phyloP scores from a whole-genome alignment of 2,329 filamentous ascomycete species.

The Leptographium wingfieldii region DNA sequence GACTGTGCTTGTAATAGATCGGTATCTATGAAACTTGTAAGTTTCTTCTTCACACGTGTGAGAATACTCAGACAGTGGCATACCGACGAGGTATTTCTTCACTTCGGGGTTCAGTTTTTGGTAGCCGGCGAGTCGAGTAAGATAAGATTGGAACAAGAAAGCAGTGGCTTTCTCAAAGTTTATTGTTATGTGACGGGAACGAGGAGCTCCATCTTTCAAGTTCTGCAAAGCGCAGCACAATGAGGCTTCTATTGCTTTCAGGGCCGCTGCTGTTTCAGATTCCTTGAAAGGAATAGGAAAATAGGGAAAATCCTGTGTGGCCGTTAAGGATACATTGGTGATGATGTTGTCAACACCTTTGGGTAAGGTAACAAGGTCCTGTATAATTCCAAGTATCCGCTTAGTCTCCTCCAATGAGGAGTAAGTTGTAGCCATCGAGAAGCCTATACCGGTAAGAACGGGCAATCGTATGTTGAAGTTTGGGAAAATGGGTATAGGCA shows the following conservation, averaged over 20 bases:
- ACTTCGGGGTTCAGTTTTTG: constrained; percentile 33
- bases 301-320: constrained; percentile 12
- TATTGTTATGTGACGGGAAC: constrained; percentile 18
- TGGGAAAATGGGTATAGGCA: background rate
- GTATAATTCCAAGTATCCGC: constrained; percentile 14
- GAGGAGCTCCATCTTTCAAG: constrained; percentile 38
- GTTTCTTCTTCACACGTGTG: constrained; percentile 4
- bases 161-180: constrained; percentile 39
- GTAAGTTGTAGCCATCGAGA: constrained; percentile 1
- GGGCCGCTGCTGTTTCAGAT: constrained; percentile 7
- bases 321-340: constrained; percentile 4
- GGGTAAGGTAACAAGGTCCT: constrained; percentile 1
- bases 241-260: constrained; percentile 32
- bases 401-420: constrained; percentile 10
- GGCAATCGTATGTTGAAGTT: background rate
- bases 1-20: constrained; percentile 61
- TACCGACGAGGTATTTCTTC: constrained; percentile 21
- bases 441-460: no score
- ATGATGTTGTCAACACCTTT: background rate
- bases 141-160: constrained; percentile 46
- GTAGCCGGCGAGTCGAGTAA: constrained; percentile 41
- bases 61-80: background rate
- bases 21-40: constrained; percentile 28
- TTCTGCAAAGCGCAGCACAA: constrained; percentile 42
- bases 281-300: constrained; percentile 13